Evolutionary conservation across 352 stramenopile species (phyloP), one percentile per base, ranked within the genome.

Genomic region (Globisporangium viniferum): DNA sequence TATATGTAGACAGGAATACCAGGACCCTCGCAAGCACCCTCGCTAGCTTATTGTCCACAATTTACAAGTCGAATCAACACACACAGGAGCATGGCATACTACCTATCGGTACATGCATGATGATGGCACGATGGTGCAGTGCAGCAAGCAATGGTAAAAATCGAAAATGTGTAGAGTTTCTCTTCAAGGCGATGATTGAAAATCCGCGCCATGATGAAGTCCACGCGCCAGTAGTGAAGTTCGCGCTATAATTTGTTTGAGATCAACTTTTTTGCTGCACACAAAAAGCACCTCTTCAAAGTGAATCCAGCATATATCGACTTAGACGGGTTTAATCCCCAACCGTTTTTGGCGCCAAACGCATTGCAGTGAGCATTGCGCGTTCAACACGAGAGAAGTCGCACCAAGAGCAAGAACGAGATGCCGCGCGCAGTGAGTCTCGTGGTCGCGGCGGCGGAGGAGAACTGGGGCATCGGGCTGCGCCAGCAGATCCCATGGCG

Each of bases 401-500:
- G 15, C 35, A 41, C 12, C 35, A 41, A 41, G 35, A 44, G 36
- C 36, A 24, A 31, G 31, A 61, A 3, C 10, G 54, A 18, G 51
- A 79, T 63, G 44, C 59, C 74, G 69, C 75, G 77, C 36, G 73
- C 76, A 9, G 48, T 97, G 35, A 86, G 78, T 49, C 74, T 98
- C 57, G 90, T 98, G 22, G 94, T 98, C 51, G 94, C 94, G 20
- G 90, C 88, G 49, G 87, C 89, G 4, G 90, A 95, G 56, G 75
- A 79, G 59, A 87, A 82, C 61, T 85, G 92, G 59, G 94, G 94
- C 63, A 98, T 98, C 61, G 94, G 94, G 33, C 75, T 88, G 35
- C 76, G 85, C 12, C 81, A 93, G 67, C 71, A 84, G 67, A 91
- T 99, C 68, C 97, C 97, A 53, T 99, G 97, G 98, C 86, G 87